Conservation (phyloP, 2,329 filamentous ascomycete genomes). For the Verticillium nonalfalfae region DNA sequence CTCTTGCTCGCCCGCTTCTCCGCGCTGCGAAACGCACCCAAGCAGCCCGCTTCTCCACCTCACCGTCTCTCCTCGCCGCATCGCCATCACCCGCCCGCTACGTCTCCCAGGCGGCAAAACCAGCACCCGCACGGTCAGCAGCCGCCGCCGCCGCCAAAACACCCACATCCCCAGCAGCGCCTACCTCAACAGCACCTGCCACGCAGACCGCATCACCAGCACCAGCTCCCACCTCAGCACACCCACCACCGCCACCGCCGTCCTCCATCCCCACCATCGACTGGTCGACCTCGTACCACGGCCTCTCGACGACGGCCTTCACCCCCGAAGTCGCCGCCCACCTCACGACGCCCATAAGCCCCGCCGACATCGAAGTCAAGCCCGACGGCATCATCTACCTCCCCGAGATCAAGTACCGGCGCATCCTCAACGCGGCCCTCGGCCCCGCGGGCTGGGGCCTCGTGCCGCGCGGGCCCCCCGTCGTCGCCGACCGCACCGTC, state of each 20-base stretch:
- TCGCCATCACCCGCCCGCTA: background rate
- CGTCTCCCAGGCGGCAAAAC: background rate
- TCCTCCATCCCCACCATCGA: conserved; percentile 38
- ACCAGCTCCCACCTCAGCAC: background rate
- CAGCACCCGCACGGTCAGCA: background rate
- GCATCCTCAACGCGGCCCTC: conserved; percentile 85
- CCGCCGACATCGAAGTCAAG: conserved; percentile 89
- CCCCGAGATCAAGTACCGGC: conserved; percentile 95
- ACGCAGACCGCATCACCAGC: background rate
- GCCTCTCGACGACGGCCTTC: conserved; percentile 67
- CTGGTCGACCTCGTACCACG: conserved; percentile 81
- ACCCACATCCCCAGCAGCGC: background rate
- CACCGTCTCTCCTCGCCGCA: background rate
- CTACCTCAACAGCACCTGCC: background rate
- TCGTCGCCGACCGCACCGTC: conserved; percentile 72
- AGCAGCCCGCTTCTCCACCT: conserved; percentile 1
- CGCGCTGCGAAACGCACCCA: background rate
- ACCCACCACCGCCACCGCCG: conserved; percentile 7
- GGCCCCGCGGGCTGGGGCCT: conserved; percentile 95
- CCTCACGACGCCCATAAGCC: conserved; percentile 59
- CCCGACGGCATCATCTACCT: conserved; percentile 95
- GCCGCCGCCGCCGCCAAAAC: background rate
- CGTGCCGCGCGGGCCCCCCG: conserved; percentile 78
- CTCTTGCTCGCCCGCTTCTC: conserved; percentile 7
- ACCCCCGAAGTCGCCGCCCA: conserved; percentile 60